Percentiles rank a stretch among this genome's conserved stretches.
Evolutionary conservation across 2,329 filamentous ascomycete genomes (phyloP).

Genomic region (Sarocladium oryzae): DNA sequence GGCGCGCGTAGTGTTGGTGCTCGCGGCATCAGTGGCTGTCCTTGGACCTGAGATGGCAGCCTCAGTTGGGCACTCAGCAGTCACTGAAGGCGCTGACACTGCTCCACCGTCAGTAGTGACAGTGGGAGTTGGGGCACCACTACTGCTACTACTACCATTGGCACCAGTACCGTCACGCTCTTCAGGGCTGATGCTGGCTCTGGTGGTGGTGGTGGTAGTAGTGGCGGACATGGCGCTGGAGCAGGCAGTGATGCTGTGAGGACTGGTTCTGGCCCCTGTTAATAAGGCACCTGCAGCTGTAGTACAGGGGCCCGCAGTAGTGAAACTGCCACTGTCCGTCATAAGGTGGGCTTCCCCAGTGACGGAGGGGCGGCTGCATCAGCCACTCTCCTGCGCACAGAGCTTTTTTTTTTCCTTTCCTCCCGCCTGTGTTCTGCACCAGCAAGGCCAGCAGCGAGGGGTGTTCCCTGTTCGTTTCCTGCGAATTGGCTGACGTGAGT

Average conservation of each 20-base stretch:
- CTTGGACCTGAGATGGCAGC: neutral
- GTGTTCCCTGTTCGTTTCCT: neutral
- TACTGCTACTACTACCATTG: too few species aligned
- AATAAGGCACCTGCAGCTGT: neutral
- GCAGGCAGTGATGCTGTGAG: too few species aligned
- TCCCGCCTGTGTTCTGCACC: neutral
- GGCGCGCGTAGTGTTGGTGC: slow-evolving; percentile 10
- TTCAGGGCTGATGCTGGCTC: too few species aligned
- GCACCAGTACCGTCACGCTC: too few species aligned
- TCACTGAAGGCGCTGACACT: neutral
- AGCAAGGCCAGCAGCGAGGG: neutral
- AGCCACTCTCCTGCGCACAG: neutral
- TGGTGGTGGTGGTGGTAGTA: too few species aligned
- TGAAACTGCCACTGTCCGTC: slow-evolving; percentile 10
- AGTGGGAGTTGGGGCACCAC: too few species aligned
- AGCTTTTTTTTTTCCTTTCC: neutral
- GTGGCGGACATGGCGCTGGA: too few species aligned
- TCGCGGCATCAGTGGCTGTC: neutral
- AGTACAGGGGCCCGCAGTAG: slow-evolving; percentile 5
- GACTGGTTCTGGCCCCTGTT: neutral
- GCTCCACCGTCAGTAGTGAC: neutral
- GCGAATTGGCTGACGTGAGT: too few species aligned
- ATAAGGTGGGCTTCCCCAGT: neutral
- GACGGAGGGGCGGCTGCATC: neutral
- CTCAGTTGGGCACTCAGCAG: neutral